Evolutionary conservation across 2,329 filamentous ascomycete species (phyloP), one percentile per base, ranked within the genome.

Genomic region (Alternaria infectoria): DNA sequence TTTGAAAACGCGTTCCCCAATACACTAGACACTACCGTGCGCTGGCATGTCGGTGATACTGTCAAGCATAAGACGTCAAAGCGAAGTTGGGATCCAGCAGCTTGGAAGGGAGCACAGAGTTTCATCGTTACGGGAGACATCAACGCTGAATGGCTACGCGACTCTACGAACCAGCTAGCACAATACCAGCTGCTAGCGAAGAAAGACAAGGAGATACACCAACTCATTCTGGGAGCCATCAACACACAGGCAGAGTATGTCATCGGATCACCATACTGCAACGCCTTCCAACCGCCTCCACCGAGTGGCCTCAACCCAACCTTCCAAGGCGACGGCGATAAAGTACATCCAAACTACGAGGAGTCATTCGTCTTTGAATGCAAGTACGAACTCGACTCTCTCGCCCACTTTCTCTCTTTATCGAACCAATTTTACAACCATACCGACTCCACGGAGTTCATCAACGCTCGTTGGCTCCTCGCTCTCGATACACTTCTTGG

Each of bases 1-100:
- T 99, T 99, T 77, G 93, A 97, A 77, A 99, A 99, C 77, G 90
- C 95, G 3, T 98, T 96, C 69, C 95, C 95, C 5, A 97, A 96
- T 65, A 95, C 92, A 0, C 88, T 96, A 4, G 93, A 97, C 75
- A 97, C 93, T 0, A 97, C 93, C 0, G 88, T 97, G 68, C 89
- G 92, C 73, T 97, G 95, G 86, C 93, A 97, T 77, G 90, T 90
- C 5, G 88, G 91, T 66, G 90, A 85, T 3, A 86, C 73, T 3
- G 64, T 74, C 69, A 81, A 78, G 64, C 69, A 72, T 43, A 83
- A 79, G 69, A 82, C 79, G 47, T 76, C 66, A 30, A 75, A 76
- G 62, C 76, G 77, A 50, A 58, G 61, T 26, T 73, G 77, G 68
- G 65, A 77, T 54, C 30, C 67, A 28, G 86, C 89, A 54, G 85